These are phyloP conservation scores for Umbelopsis sp. DNA, from an alignment of 192 early-diverging fungal species.

Conservation along the genomic window DNA sequence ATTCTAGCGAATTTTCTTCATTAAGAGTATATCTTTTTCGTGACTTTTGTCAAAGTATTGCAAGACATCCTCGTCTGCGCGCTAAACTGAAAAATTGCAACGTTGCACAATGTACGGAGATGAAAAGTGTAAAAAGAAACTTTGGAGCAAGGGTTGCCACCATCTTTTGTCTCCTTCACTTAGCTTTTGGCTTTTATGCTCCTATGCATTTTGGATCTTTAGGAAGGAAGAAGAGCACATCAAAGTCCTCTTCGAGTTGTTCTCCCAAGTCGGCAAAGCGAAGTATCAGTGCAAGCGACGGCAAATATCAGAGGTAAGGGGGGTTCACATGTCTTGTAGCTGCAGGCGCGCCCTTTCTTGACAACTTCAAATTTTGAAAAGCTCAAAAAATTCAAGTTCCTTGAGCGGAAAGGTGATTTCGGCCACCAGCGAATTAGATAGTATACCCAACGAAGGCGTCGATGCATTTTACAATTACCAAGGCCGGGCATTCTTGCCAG, in stretches of 20 bases:
- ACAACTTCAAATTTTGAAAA: not conserved
- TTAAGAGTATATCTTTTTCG: no score
- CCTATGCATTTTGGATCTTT: conserved; percentile 12
- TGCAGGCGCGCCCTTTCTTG: no score
- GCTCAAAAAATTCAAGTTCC: not conserved
- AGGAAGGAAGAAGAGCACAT: conserved; percentile 4
- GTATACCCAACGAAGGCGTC: not conserved
- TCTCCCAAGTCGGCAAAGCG: not conserved
- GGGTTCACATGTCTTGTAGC: no score
- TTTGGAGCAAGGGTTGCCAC: not conserved
- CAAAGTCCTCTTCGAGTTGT: not conserved
- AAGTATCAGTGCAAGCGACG: not conserved
- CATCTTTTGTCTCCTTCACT: conserved; percentile 2
- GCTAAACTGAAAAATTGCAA: not conserved
- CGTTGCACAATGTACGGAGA: conserved; percentile 1
- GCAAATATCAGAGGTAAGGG: not conserved
- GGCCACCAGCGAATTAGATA: conserved; percentile 1
- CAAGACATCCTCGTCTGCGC: no score
- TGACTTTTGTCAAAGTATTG: no score
- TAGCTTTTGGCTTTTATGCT: conserved; percentile 1
- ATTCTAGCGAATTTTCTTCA: no score
- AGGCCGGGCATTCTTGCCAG: conserved; percentile 9
- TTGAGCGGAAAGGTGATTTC: not conserved
- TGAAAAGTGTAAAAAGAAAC: conserved; percentile 1
- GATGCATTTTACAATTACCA: conserved; percentile 12